phyloP scores from a whole-genome alignment of 2,329 filamentous ascomycete species.

The Colletotrichum somersetense region DNA sequence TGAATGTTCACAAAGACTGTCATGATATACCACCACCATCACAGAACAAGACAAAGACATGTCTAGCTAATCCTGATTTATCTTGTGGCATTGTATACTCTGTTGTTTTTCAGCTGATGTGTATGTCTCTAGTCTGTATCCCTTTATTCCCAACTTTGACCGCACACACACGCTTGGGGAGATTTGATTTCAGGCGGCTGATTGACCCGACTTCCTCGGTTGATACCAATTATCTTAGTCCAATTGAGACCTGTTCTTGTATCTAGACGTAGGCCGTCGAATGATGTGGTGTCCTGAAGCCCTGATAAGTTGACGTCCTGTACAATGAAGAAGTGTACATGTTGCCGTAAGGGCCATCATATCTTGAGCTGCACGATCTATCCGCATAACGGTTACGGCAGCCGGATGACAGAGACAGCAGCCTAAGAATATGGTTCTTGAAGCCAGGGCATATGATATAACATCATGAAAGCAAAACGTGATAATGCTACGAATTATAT shows the following conservation, averaged over 20 bases:
- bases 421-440: accelerated
- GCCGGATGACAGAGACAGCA: too few species aligned
- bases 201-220: not conserved
- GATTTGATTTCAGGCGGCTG: not conserved
- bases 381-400: not conserved
- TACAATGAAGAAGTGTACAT: not conserved
- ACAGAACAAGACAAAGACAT: not conserved
- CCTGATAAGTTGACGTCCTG: not conserved
- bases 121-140: not conserved
- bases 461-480: accelerated
- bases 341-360: not conserved
- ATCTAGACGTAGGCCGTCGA: not conserved
- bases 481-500: too few species aligned
- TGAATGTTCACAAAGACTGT: not conserved
- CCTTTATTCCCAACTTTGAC: not conserved
- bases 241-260: not conserved
- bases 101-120: not conserved
- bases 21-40: not conserved
- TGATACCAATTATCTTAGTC: not conserved
- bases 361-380: not conserved
- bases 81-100: not conserved
- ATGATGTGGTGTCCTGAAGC: conserved; percentile 10
- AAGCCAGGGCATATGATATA: not conserved
- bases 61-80: not conserved
- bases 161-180: not conserved